phyloP scores from a whole-genome alignment of 192 early-diverging fungal species.

The Backusella macrospora region DNA sequence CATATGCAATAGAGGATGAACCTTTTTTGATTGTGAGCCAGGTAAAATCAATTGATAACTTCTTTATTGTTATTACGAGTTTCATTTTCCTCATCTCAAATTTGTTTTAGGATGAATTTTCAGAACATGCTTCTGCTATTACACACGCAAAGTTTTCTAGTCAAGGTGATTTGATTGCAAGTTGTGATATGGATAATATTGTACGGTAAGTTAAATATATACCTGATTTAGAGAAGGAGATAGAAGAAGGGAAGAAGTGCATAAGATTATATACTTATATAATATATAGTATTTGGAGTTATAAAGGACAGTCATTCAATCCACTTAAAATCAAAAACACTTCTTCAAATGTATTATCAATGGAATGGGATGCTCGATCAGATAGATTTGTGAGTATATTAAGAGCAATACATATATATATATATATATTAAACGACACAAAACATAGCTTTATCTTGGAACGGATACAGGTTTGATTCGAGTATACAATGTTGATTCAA shows the following conservation, averaged over 20 bases:
- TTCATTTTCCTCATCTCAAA: background rate
- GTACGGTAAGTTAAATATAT: constrained; percentile 45
- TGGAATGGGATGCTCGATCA: constrained; percentile 53
- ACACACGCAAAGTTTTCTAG: constrained; percentile 58
- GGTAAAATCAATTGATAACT: background rate
- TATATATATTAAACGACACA: background rate
- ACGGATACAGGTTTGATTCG: constrained; percentile 53
- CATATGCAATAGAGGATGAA: constrained; percentile 19
- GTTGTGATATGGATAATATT: constrained; percentile 65
- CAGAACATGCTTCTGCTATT: constrained; percentile 62
- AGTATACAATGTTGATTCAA: constrained; percentile 58
- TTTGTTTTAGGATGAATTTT: constrained; percentile 51
- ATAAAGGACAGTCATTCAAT: constrained; percentile 38
- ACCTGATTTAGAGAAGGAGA: background rate
- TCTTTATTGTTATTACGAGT: background rate
- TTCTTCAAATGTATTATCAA: constrained; percentile 42
- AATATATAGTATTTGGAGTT: constrained; percentile 46
- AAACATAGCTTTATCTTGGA: constrained; percentile 53
- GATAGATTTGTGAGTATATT: constrained; percentile 43
- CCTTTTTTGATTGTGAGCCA: constrained; percentile 44
- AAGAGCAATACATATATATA: background rate
- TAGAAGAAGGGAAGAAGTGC: background rate
- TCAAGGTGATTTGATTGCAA: constrained; percentile 59
- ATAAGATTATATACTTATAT: background rate
- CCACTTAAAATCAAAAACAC: constrained; percentile 41